These are phyloP conservation scores for Epichloe festucae DNA, from an alignment of 2,329 filamentous ascomycete species.

Conservation along the genomic window DNA sequence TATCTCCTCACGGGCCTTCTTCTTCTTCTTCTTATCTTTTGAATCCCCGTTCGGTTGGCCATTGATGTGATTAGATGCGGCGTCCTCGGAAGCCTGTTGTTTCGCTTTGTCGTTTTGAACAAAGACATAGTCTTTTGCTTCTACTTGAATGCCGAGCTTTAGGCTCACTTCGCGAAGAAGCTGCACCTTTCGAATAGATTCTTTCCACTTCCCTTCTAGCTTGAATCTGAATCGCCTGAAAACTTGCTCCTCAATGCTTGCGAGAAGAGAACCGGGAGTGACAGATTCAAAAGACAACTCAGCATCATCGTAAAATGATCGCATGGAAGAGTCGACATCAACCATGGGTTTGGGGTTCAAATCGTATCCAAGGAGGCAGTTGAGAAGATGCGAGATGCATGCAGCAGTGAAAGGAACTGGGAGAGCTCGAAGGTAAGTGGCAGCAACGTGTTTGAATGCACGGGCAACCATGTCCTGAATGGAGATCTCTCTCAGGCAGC, in stretches of 20 bases:
- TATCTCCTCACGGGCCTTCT: constrained; percentile 48
- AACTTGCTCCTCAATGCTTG: constrained; percentile 60
- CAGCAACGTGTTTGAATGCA: constrained; percentile 85
- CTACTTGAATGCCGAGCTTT: constrained; percentile 81
- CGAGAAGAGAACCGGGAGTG: constrained; percentile 58
- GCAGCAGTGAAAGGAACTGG: constrained; percentile 69
- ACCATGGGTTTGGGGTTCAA: constrained; percentile 67
- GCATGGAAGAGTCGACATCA: constrained; percentile 63
- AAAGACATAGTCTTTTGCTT: constrained; percentile 46
- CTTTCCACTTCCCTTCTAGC: constrained; percentile 55
- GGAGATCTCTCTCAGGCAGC: constrained; percentile 64
- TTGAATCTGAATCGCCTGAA: constrained; percentile 63
- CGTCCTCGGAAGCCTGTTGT: constrained; percentile 18
- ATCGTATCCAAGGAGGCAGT: constrained; percentile 73
- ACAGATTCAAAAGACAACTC: constrained; percentile 72
- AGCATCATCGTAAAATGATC: constrained; percentile 64
- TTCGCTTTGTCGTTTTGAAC: constrained; percentile 15
- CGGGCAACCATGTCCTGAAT: constrained; percentile 91
- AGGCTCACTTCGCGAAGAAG: constrained; percentile 78
- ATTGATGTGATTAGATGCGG: constrained; percentile 22
- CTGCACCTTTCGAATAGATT: constrained; percentile 60
- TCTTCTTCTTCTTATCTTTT: constrained; percentile 42
- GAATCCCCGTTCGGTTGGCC: constrained; percentile 30
- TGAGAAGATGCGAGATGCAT: constrained; percentile 76
- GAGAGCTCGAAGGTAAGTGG: constrained; percentile 65